phyloP scores from a whole-genome alignment of 345 rosid genomes.

The Pelargonium nanum region DNA sequence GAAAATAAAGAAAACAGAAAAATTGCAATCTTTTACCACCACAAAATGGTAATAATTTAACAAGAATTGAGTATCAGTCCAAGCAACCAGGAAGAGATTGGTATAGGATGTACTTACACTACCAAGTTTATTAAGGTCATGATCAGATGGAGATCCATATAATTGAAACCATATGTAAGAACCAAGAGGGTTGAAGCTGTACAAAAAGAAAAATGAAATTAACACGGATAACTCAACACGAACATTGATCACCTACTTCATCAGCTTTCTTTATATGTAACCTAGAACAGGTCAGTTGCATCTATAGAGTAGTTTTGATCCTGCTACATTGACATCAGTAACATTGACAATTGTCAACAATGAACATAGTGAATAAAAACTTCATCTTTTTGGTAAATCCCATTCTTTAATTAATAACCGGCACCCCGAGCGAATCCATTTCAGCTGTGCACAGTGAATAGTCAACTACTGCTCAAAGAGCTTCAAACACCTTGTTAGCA shows the following conservation, averaged over 20 bases:
- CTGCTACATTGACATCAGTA: not conserved
- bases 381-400: not conserved
- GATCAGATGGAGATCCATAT: conserved; percentile 72
- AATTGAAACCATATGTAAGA: conserved; percentile 88
- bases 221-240: not conserved
- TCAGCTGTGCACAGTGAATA: not conserved
- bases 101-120: conserved; percentile 35
- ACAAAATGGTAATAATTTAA: not conserved
- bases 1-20: not conserved
- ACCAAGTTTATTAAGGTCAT: conserved; percentile 74
- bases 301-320: not conserved
- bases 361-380: not conserved
- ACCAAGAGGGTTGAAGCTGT: conserved; percentile 77
- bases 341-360: not conserved
- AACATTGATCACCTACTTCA: not conserved
- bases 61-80: conserved; percentile 1
- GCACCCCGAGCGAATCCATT: not conserved
- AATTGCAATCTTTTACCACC: not conserved
- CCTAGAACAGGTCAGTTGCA: not conserved
- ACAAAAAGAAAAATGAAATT: not conserved
- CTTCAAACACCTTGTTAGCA: not conserved
- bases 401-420: too few species aligned
- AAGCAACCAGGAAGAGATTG: conserved; percentile 10
- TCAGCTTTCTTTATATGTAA: not conserved
- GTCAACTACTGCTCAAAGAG: not conserved